Evolutionary conservation across 2,329 filamentous ascomycete species (phyloP), one percentile per base, ranked within the genome.

Genomic region (Dactylellina parvicollis): DNA sequence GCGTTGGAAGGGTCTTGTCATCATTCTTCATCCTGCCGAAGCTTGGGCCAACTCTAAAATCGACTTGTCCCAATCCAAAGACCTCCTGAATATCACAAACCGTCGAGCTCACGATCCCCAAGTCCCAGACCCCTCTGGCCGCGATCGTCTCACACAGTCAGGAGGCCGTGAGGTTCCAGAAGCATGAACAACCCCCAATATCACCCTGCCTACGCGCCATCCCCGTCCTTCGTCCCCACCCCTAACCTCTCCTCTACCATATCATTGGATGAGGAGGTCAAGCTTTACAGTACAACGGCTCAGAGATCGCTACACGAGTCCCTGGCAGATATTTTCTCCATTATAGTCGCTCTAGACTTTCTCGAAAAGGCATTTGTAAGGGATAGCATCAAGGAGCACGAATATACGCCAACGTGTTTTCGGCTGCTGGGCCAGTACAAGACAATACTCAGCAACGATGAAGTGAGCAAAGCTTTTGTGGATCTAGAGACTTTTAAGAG

Each of bases 291-390:
- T 38, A 96, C 90, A 20, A 89, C 91, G 77, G 90, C 91, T 40
- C 94, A 98, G 82, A 89, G 94, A 74, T 93, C 99, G 80, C 85
- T 98, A 0, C 92, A 97, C 80, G 95, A 98, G 79, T 98, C 95
- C 0, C 87, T 99, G 12, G 95, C 94, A 62, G 95, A 99, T 82
- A 89, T 99, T 22, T 99, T 98, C 82, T 96, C 93, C 82, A 98
- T 99, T 76, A 94, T 99, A 36, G 87, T 97, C 74, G 98, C 95
- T 0, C 85, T 99, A 2, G 95, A 99, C 80, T 92, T 96, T 75
- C 86, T 99, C 1, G 95, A 99, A 79, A 96, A 96, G 81, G 96
- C 94, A 0, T 99, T 96, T 79, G 87, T 99, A 38, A 96, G 96
- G 79, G 95, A 99, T 84, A 94, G 92, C 20, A 90, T 99, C 55